These are phyloP conservation scores for Aspergillus sp. DNA, from an alignment of 2,329 filamentous ascomycete genomes.

Conservation along the genomic window DNA sequence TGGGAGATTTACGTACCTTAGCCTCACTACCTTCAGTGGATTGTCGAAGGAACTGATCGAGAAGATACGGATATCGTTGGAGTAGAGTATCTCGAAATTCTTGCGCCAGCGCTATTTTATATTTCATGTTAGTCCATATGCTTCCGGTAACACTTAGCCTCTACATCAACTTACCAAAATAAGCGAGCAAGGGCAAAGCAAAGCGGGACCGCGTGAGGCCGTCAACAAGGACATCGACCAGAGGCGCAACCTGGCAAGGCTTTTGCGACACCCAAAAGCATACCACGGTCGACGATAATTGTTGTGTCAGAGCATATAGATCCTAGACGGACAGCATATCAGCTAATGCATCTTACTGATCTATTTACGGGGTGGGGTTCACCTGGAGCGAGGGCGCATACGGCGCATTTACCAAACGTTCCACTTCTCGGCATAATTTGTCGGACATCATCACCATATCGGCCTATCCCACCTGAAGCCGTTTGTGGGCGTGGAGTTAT, in stretches of 20 bases:
- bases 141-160: not conserved
- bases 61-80: constrained; percentile 29
- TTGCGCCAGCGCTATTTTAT: constrained; percentile 25
- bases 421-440: constrained; percentile 38
- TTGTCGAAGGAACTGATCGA: constrained; percentile 38
- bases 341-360: constrained; percentile 4
- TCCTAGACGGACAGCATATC: constrained; percentile 24
- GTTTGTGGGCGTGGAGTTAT: not conserved
- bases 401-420: constrained; percentile 48
- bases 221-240: constrained; percentile 49
- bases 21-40: constrained; percentile 26
- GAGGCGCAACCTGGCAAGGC: constrained; percentile 49
- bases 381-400: constrained; percentile 55
- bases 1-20: constrained; percentile 27
- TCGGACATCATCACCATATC: constrained; percentile 26
- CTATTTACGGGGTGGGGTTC: constrained; percentile 17
- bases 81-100: constrained; percentile 35
- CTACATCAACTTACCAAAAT: constrained; percentile 43
- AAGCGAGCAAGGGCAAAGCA: constrained; percentile 50
- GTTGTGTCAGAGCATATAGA: constrained; percentile 28
- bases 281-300: constrained; percentile 37
- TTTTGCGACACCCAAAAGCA: constrained; percentile 49
- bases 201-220: constrained; percentile 53
- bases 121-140: constrained; percentile 10
- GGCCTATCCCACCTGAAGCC: not conserved